These are phyloP conservation scores for Rosa hybrid DNA, from an alignment of 331 rosid species.

Conservation along the genomic window DNA sequence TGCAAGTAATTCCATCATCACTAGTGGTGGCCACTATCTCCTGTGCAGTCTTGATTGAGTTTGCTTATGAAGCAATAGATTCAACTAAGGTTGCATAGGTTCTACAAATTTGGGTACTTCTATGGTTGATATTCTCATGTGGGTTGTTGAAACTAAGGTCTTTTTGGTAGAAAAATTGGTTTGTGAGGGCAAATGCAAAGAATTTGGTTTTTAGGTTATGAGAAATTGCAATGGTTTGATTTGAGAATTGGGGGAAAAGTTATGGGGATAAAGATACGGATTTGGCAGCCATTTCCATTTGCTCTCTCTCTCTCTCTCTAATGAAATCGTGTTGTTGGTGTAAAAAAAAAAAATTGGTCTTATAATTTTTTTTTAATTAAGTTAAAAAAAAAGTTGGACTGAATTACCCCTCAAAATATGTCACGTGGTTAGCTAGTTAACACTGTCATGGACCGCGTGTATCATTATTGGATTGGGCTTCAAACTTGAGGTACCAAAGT, in stretches of 20 bases:
- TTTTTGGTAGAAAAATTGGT: slow-evolving; percentile 23
- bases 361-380: no score
- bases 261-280: slow-evolving; percentile 19
- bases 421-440: no score
- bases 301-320: slow-evolving; percentile 24
- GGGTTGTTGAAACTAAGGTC: slow-evolving; percentile 28
- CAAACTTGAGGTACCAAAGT: no score
- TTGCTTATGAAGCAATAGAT: slow-evolving; percentile 36
- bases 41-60: slow-evolving; percentile 45
- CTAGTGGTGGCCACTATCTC: slow-evolving; percentile 44
- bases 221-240: slow-evolving; percentile 26
- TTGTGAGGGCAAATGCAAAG: slow-evolving; percentile 21
- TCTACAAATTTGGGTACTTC: slow-evolving; percentile 24
- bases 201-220: slow-evolving; percentile 15
- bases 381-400: no score
- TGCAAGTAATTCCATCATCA: slow-evolving; percentile 43
- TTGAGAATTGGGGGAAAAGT: background rate
- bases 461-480: no score
- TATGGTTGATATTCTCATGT: slow-evolving; percentile 9
- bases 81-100: slow-evolving; percentile 42
- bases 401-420: no score
- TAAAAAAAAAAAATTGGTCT: no score
- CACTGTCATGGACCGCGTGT: no score
- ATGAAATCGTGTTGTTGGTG: no score
- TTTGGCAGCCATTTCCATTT: slow-evolving; percentile 57